Conservation (phyloP, 768 basidiomycete genomes). For the Gymnopilus junonius region DNA sequence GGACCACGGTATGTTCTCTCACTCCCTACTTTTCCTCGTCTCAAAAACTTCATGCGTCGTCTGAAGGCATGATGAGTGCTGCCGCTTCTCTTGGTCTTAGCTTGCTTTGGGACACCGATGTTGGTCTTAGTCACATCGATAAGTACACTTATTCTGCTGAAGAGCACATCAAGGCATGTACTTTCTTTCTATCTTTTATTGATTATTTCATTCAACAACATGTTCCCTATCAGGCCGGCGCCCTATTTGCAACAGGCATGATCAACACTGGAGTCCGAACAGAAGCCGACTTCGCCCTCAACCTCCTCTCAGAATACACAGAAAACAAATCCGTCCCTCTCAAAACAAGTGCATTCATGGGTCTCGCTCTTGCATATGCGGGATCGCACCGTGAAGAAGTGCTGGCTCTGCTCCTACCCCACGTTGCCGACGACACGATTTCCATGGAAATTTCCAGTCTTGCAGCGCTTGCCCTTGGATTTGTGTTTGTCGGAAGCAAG, state of each 20-base stretch:
- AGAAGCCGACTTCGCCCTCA: constrained; percentile 92
- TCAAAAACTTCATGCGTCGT: constrained; percentile 6
- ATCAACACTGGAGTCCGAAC: constrained; percentile 88
- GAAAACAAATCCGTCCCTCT: constrained; percentile 85
- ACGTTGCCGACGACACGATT: constrained; percentile 77
- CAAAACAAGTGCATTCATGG: constrained; percentile 88
- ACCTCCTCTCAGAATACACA: constrained; percentile 88
- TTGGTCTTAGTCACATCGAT: constrained; percentile 93
- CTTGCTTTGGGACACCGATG: constrained; percentile 95
- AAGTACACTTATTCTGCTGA: constrained; percentile 97
- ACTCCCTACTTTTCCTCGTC: no score
- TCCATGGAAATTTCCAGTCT: constrained; percentile 91
- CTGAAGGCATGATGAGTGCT: constrained; percentile 90
- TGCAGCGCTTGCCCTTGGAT: constrained; percentile 88
- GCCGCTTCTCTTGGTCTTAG: constrained; percentile 93
- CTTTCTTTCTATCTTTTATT: background rate
- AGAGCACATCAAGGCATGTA: constrained; percentile 86
- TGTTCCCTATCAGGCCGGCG: constrained; percentile 68
- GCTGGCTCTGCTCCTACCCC: constrained; percentile 74
- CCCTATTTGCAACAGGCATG: constrained; percentile 92
- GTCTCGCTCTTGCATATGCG: constrained; percentile 91
- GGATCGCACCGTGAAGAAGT: constrained; percentile 93
- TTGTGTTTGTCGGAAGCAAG: constrained; percentile 94
- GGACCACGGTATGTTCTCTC: constrained; percentile 74
- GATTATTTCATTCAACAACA: background rate